phyloP scores from a whole-genome alignment of 495 filamentous ascomycete genomes.

The Hyaloscypha variabilis region DNA sequence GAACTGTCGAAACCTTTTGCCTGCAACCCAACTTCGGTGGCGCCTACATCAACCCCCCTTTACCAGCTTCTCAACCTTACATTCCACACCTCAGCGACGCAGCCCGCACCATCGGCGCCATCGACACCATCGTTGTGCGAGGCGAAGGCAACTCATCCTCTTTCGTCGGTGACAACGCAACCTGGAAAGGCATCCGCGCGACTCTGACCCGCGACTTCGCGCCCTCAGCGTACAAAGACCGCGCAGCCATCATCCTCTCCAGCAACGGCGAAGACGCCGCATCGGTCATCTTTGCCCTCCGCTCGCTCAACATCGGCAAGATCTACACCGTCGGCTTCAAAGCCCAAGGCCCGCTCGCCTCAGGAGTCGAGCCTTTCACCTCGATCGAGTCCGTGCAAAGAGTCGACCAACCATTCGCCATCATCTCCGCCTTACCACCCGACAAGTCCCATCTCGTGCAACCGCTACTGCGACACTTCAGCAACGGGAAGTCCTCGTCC shows the following conservation, averaged over 20 bases:
- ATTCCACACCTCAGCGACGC: conserved; percentile 62
- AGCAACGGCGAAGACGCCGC: conserved; percentile 70
- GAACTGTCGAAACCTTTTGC: conserved; percentile 65
- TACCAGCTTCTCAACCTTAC: conserved; percentile 54
- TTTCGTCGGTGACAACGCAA: conserved; percentile 76
- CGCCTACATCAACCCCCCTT: conserved; percentile 73
- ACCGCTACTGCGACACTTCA: conserved; percentile 71
- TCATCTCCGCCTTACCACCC: conserved; percentile 75
- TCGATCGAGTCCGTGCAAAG: conserved; percentile 77
- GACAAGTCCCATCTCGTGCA: conserved; percentile 81
- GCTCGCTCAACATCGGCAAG: conserved; percentile 71
- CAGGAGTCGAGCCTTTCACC: conserved; percentile 73
- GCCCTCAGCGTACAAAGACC: conserved; percentile 74
- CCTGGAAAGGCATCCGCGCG: conserved; percentile 81
- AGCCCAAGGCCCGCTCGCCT: conserved; percentile 62
- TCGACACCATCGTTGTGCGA: conserved; percentile 76
- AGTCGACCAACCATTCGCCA: conserved; percentile 75
- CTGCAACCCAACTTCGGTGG: conserved; percentile 75
- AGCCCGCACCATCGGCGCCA: conserved; percentile 71
- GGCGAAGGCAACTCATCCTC: conserved; percentile 35
- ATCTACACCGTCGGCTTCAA: conserved; percentile 86
- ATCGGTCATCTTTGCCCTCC: conserved; percentile 73
- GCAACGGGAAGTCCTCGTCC: conserved; percentile 9
- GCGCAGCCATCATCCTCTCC: conserved; percentile 74
- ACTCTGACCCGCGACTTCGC: conserved; percentile 80